These are phyloP conservation scores for Colletotrichum caudatum DNA, from an alignment of 2,329 filamentous ascomycete genomes.

Conservation along the genomic window DNA sequence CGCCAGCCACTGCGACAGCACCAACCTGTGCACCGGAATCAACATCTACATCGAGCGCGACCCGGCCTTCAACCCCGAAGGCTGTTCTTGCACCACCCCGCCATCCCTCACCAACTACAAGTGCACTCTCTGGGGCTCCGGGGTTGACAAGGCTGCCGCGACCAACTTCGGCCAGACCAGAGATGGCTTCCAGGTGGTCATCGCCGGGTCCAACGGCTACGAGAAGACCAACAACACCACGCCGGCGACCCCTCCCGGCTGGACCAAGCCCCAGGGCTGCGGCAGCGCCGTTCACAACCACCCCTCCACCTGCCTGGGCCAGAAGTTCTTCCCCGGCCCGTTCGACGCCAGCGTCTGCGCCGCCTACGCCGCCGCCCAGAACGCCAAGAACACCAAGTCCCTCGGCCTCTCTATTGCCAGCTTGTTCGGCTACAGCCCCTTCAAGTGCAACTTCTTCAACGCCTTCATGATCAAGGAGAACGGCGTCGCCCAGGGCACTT, in stretches of 20 bases:
- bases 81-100: conserved; percentile 36
- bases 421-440: conserved; percentile 34
- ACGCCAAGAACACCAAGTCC: conserved; percentile 27
- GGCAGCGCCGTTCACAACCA: conserved; percentile 22
- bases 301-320: conserved; percentile 36
- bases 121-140: conserved; percentile 39
- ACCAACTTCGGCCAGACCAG: conserved; percentile 38
- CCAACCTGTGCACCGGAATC: conserved; percentile 34
- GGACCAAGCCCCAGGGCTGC: conserved; percentile 37
- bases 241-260: conserved; percentile 28
- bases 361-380: conserved; percentile 35
- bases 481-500: conserved; percentile 35
- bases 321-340: conserved; percentile 38
- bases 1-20: conserved; percentile 27
- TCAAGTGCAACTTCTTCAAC: conserved; percentile 40
- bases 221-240: conserved; percentile 39
- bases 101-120: conserved; percentile 37
- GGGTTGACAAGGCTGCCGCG: conserved; percentile 36
- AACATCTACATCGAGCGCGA: conserved; percentile 40
- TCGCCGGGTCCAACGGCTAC: conserved; percentile 42
- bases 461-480: conserved; percentile 41
- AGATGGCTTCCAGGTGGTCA: conserved; percentile 39
- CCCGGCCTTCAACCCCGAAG: conserved; percentile 35
- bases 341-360: conserved; percentile 34
- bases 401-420: conserved; percentile 22